Evolutionary conservation across 108 stramenopile genomes (phyloP).

Genomic region (Nitzschia sp.): DNA sequence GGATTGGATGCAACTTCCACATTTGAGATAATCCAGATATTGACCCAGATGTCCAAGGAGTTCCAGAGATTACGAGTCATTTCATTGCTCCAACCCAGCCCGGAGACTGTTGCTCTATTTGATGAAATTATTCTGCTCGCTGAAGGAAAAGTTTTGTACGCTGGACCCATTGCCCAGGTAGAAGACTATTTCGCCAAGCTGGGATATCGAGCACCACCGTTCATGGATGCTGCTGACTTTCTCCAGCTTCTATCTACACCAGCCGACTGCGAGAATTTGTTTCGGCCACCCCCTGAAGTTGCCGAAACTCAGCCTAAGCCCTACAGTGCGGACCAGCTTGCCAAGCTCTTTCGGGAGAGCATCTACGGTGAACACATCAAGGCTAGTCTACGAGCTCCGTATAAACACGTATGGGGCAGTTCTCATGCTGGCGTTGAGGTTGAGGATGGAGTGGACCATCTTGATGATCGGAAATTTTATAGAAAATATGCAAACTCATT

Average conservation of each 20-base stretch:
- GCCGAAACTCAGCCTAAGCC: constrained; percentile 26
- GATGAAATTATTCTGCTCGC: constrained; percentile 83
- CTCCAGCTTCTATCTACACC: constrained; percentile 62
- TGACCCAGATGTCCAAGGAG: constrained; percentile 31
- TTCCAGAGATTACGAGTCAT: constrained; percentile 64
- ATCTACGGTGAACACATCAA: constrained; percentile 27
- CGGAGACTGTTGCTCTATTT: constrained; percentile 90
- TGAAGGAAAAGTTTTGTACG: constrained; percentile 81
- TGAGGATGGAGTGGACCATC: constrained; percentile 10
- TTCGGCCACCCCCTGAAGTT: constrained; percentile 25
- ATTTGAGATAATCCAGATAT: constrained; percentile 52
- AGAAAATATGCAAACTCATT: constrained; percentile 55
- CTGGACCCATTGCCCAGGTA: constrained; percentile 78
- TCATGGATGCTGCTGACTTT: constrained; percentile 87
- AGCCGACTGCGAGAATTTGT: constrained; percentile 46
- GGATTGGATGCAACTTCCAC: constrained; percentile 84
- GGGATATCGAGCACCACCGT: constrained; percentile 63
- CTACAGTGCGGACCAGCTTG: constrained; percentile 49
- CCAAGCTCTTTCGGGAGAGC: constrained; percentile 56
- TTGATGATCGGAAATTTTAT: constrained; percentile 20
- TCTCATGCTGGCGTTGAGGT: not conserved
- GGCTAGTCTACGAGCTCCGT: constrained; percentile 17
- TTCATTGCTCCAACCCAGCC: constrained; percentile 92
- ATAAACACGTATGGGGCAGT: constrained; percentile 29
- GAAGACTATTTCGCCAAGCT: constrained; percentile 71